Percentiles rank a stretch among this genome's conserved stretches.
Evolutionary conservation across 164 flowering plant genomes (phyloP).

Genomic region (Amborella trichopoda): DNA sequence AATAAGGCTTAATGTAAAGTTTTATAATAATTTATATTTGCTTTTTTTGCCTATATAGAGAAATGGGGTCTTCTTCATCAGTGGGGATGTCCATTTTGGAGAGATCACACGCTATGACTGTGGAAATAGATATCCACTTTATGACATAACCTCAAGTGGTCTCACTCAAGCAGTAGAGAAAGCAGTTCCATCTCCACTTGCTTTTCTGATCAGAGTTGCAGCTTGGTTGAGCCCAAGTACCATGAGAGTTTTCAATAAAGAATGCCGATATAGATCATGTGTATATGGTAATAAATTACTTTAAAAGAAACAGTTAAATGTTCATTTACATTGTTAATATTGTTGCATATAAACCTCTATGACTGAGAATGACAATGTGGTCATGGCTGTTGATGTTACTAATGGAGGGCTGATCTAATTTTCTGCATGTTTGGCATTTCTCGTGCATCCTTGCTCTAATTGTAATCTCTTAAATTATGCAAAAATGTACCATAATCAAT

Average conservation of each 20-base stretch:
- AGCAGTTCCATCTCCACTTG: slow-evolving; percentile 31
- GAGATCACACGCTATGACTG: slow-evolving; percentile 63
- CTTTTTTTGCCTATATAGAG: slow-evolving; percentile 25
- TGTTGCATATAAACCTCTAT: too few relatives aligned
- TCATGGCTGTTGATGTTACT: too few relatives aligned
- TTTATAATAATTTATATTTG: too few relatives aligned
- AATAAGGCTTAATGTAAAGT: too few relatives aligned
- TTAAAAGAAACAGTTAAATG: neutral
- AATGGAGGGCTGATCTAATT: too few relatives aligned
- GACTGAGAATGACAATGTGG: too few relatives aligned
- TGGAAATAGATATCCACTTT: slow-evolving; percentile 48
- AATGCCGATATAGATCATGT: slow-evolving; percentile 56
- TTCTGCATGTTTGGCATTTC: too few relatives aligned
- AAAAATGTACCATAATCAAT: too few relatives aligned
- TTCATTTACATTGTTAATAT: too few relatives aligned
- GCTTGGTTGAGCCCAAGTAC: slow-evolving; percentile 54
- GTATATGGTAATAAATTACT: slow-evolving; percentile 36
- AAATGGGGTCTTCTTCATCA: slow-evolving; percentile 58
- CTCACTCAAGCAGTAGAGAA: slow-evolving; percentile 69
- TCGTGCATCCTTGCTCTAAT: too few relatives aligned
- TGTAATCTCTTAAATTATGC: too few relatives aligned
- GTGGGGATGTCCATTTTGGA: slow-evolving; percentile 86
- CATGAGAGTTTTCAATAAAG: slow-evolving; percentile 39
- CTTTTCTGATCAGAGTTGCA: slow-evolving; percentile 35
- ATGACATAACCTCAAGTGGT: slow-evolving; percentile 73